Evolutionary conservation across 2,329 filamentous ascomycete genomes (phyloP).

Genomic region (Harringtonia aguacate): DNA sequence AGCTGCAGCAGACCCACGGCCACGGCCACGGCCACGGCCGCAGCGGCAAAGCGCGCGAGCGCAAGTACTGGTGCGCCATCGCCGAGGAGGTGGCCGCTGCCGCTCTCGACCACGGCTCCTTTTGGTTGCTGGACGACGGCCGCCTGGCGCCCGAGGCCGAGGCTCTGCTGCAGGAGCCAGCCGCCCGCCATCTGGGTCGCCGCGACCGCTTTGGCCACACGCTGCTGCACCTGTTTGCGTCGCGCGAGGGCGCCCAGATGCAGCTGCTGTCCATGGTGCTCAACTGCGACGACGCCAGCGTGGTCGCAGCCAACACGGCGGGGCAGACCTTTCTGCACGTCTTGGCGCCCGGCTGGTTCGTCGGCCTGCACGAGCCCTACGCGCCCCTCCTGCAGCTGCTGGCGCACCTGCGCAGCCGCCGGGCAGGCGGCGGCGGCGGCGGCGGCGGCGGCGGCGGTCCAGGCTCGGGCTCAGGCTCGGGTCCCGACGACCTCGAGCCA

Average conservation of each 20-base stretch:
- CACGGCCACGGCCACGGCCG: not conserved
- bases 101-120: constrained; percentile 10
- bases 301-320: constrained; percentile 27
- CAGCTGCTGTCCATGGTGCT: constrained; percentile 18
- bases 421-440: not conserved
- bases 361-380: constrained; percentile 12
- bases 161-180: constrained; percentile 13
- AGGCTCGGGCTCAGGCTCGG: too few relatives aligned
- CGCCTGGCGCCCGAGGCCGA: constrained; percentile 18
- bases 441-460: not conserved
- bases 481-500: too few relatives aligned
- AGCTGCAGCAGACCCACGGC: constrained; percentile 1
- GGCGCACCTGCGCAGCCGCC: constrained; percentile 15
- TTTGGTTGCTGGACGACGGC: constrained; percentile 18
- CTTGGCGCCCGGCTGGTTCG: constrained; percentile 24
- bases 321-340: constrained; percentile 40
- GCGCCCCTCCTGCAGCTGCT: constrained; percentile 18
- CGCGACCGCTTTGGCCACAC: constrained; percentile 37
- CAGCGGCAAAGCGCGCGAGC: constrained; percentile 6
- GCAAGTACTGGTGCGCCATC: constrained; percentile 22
- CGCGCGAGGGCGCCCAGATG: constrained; percentile 19
- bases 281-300: constrained; percentile 12
- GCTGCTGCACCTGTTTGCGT: constrained; percentile 33
- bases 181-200: constrained; percentile 13
- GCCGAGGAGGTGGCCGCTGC: constrained; percentile 14